Conservation (phyloP, 805 yeast species). For the Lachancea meyersii region DNA sequence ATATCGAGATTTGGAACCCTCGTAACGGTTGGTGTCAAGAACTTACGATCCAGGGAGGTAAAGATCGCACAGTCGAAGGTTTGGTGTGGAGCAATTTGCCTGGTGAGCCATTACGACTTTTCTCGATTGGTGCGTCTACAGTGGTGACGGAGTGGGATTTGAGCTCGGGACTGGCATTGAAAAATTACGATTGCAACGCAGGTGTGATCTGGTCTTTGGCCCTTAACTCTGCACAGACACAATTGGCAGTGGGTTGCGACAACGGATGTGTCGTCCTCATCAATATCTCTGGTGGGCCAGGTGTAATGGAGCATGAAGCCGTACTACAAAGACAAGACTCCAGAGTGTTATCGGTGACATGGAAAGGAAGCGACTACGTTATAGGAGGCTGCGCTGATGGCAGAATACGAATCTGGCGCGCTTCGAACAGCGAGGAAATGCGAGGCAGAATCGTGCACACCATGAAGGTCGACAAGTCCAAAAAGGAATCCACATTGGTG, state of each 20-base stretch:
- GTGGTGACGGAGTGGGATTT: constrained; percentile 89
- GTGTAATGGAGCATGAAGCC: constrained; percentile 66
- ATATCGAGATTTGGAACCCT: constrained; percentile 94
- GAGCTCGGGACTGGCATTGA: constrained; percentile 59
- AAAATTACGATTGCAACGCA: constrained; percentile 81
- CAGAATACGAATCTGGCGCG: constrained; percentile 75
- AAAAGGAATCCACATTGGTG: constrained; percentile 79
- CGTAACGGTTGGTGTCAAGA: constrained; percentile 78
- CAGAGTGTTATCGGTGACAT: constrained; percentile 70
- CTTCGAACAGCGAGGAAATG: constrained; percentile 31
- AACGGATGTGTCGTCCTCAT: constrained; percentile 84
- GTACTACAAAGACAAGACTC: constrained; percentile 80
- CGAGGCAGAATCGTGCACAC: constrained; percentile 72
- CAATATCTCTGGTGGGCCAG: constrained; percentile 83
- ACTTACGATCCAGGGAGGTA: constrained; percentile 63
- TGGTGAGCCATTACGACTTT: constrained; percentile 58
- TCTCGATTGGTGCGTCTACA: constrained; percentile 92
- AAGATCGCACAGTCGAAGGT: constrained; percentile 83
- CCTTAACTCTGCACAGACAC: constrained; percentile 51
- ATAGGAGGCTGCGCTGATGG: constrained; percentile 98
- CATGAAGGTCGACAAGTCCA: constrained; percentile 86
- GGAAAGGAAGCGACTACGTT: constrained; percentile 59
- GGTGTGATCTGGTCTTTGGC: constrained; percentile 91
- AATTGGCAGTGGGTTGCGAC: constrained; percentile 87
- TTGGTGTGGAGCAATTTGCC: constrained; percentile 64